phyloP scores from a whole-genome alignment of 2,329 filamentous ascomycete species.

The Ophiostoma tasmaniense region DNA sequence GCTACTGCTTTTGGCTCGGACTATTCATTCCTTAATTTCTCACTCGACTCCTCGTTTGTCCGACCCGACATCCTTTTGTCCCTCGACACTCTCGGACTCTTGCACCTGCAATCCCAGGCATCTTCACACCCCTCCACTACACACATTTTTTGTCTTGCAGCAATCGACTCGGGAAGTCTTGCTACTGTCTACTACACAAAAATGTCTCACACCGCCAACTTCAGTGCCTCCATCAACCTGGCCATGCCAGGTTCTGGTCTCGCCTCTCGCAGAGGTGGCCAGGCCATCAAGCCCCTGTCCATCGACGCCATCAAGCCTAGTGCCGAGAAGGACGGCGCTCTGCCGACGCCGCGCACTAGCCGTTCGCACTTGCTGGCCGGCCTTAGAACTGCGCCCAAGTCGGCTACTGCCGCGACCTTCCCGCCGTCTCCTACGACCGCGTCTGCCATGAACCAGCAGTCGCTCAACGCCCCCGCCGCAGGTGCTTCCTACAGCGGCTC shows the following conservation, averaged over 20 bases:
- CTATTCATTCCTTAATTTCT: not conserved
- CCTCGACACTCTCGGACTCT: not conserved
- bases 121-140: not conserved
- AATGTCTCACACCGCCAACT: slow-evolving; percentile 89
- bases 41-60: not conserved
- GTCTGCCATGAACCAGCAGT: slow-evolving; percentile 31
- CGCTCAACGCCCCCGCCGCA: slow-evolving; percentile 34
- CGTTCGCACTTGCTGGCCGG: slow-evolving; percentile 91
- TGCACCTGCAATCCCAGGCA: not conserved
- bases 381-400: slow-evolving; percentile 88
- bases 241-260: slow-evolving; percentile 72
- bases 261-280: slow-evolving; percentile 73
- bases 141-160: not conserved
- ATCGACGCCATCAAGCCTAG: slow-evolving; percentile 64
- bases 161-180: slow-evolving; percentile 80
- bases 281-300: slow-evolving; percentile 82
- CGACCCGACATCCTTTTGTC: not conserved
- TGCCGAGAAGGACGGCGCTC: slow-evolving; percentile 57
- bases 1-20: not conserved
- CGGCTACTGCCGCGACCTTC: slow-evolving; percentile 61
- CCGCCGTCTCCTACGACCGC: slow-evolving; percentile 33
- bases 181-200: slow-evolving; percentile 50
- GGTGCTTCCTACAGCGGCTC: slow-evolving; percentile 40
- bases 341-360: slow-evolving; percentile 82
- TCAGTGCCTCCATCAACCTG: slow-evolving; percentile 61